These are phyloP conservation scores for Ophiobolus disseminans DNA, from an alignment of 2,329 filamentous ascomycete genomes.

Conservation along the genomic window DNA sequence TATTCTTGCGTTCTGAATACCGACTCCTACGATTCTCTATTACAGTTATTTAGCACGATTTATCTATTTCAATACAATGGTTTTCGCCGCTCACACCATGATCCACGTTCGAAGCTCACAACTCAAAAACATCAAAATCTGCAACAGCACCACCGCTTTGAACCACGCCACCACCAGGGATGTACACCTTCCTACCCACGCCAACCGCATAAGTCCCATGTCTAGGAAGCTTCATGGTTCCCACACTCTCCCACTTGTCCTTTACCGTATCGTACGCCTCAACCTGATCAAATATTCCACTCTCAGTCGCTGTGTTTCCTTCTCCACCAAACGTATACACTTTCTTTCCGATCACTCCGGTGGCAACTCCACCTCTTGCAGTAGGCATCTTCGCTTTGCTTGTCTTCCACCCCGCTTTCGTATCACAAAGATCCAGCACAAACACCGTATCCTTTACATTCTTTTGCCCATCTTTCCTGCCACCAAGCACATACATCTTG, in stretches of 20 bases:
- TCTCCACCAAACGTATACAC: slow-evolving; percentile 40
- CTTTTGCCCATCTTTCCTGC: slow-evolving; percentile 17
- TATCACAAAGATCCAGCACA: slow-evolving; percentile 28
- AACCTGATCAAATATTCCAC: slow-evolving; percentile 26
- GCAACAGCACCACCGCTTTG: slow-evolving; percentile 21
- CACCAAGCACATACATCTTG: slow-evolving; percentile 37
- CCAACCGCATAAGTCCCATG: slow-evolving; percentile 36
- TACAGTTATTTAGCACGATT: too few relatives aligned
- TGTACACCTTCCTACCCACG: slow-evolving; percentile 27
- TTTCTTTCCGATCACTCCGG: slow-evolving; percentile 23
- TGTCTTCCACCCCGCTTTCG: slow-evolving; percentile 26
- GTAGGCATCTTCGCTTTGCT: slow-evolving; percentile 29
- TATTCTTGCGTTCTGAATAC: too few relatives aligned
- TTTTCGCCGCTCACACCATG: neutral
- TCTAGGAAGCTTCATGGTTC: slow-evolving; percentile 28
- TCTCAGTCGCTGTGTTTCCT: slow-evolving; percentile 20
- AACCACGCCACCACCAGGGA: slow-evolving; percentile 31
- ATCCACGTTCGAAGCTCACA: neutral
- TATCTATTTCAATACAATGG: neutral
- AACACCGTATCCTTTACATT: slow-evolving; percentile 31
- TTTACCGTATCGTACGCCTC: slow-evolving; percentile 30
- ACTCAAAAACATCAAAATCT: slow-evolving; percentile 27
- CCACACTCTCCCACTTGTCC: slow-evolving; percentile 24
- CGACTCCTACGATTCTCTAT: too few relatives aligned
- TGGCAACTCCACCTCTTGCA: slow-evolving; percentile 29